phyloP scores from a whole-genome alignment of 2,329 filamentous ascomycete species.

The Fusarium sp. region DNA sequence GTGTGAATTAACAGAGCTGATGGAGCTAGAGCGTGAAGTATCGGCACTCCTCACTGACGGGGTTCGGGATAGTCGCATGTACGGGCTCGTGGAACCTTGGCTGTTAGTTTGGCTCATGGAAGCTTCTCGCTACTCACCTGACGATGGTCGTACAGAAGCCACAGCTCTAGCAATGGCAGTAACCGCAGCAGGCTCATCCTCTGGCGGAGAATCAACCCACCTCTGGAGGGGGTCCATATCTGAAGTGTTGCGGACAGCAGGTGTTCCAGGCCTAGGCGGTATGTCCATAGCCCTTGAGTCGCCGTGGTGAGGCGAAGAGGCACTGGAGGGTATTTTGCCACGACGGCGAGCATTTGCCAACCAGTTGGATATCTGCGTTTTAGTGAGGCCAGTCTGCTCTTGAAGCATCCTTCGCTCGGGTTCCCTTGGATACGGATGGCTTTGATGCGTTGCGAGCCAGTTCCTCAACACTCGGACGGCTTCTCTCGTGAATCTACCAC shows the following conservation, averaged over 20 bases:
- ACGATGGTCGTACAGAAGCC: constrained; percentile 30
- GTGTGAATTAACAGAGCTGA: constrained; percentile 36
- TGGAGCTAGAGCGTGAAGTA: constrained; percentile 28
- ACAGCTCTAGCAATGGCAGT: constrained; percentile 48
- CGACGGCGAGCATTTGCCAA: constrained; percentile 85
- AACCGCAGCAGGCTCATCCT: constrained; percentile 49
- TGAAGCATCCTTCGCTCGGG: constrained; percentile 81
- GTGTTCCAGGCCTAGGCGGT: constrained; percentile 56
- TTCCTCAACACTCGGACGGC: constrained; percentile 80
- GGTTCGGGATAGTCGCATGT: constrained; percentile 22
- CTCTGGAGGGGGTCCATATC: constrained; percentile 45
- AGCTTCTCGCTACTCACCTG: background rate
- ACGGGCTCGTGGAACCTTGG: constrained; percentile 32
- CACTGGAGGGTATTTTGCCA: constrained; percentile 67
- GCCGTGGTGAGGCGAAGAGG: constrained; percentile 21
- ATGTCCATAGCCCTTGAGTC: constrained; percentile 63
- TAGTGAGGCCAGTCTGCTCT: constrained; percentile 77
- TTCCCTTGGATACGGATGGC: constrained; percentile 85
- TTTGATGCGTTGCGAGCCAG: constrained; percentile 79
- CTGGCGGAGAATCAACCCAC: constrained; percentile 49
- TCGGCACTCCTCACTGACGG: constrained; percentile 31
- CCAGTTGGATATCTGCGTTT: constrained; percentile 87
- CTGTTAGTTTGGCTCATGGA: background rate
- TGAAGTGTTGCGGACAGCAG: constrained; percentile 46
- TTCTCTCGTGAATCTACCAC: constrained; percentile 68